Evolutionary conservation across 225 moss, liverwort and hornwort species (phyloP), one percentile per base, ranked within the genome.

Genomic region (Polytrichum formosum): DNA sequence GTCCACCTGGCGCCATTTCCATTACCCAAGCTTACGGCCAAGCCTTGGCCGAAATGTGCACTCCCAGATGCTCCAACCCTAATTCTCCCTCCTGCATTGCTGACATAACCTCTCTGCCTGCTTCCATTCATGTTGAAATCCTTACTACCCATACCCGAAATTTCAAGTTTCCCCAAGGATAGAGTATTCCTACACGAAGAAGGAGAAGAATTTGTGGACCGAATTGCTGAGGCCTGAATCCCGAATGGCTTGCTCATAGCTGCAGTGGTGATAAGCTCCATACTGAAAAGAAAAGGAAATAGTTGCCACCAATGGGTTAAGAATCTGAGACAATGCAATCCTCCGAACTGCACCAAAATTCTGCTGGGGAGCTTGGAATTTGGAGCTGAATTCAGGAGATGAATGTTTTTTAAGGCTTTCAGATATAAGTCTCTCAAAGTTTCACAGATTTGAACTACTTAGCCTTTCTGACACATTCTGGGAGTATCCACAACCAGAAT

Each of bases 1-100:
- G 81, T 86, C 79, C 86, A 86, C 4, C 83, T 79, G 71, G 73
- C 77, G 53, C 77, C 66, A 23, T 71, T 75, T 20, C 70, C 64
- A 27, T 8, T 2, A 20, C 62, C 27, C 25, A 68, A 28, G 21
- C 55, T 56, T 5, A 75, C 2, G 21, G 73, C 77, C 77, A 86
- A 53, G 28, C 22, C 56, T 75, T 71, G 76, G 18, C 86, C 86
- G 37, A 27, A 63, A 1, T 79, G 68, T 61, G 62, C 37, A 26
- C 83, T 72, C 1, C 67, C 68, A 65, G 21, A 1, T 6, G 72
- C 81, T 13, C 81, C 81, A 75, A 79, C 75, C 84, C 79, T 79
- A 61, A 7, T 56, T 26, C 2, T 78, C 26, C 72, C 18, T 53
- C 70, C 64, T 55, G 55, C 65, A 29, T 65, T 28, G 26, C 5